Base-by-base conservation (phyloP, 176 grass and related monocot species). In the Rhynchospora pubera region DNA sequence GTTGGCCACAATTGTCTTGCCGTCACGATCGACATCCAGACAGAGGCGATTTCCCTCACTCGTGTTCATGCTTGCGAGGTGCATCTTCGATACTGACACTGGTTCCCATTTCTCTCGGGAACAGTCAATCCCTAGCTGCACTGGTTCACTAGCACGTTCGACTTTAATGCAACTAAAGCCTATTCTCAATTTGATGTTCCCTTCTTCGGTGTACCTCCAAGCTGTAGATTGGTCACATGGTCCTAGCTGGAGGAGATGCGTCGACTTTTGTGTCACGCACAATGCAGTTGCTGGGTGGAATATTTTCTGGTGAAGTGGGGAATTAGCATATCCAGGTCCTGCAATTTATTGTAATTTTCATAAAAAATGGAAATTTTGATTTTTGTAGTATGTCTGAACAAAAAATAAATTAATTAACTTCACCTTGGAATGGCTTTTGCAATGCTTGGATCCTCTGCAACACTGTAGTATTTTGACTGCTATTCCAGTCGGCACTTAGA, bases 1-100 rank as follows among this genome's bases (percentile, higher is more conserved):
- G 71, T 79, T 92, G 50, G 90, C 92, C 3, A 97, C 77, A 53
- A 97, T 77, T 61, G 81, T 94, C 77, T 46, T 81, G 1, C 90
- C 91, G 70, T 94, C 89, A 2, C n/a, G 60, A 62, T 74, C 91
- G 15, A 97, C 88, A 77, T 97, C 91, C 65, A 94, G 85, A 86
- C 94, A 97, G 62, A 94, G 70, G 51, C 74, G n/a, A 44, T 14
- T 79, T 39, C 34, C 28, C 8, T 22, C 45, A 0, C 18, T 12
- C 26, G 10, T 62, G 19, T 34, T 0, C 1, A 82, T 80, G 15
- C 85, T 79, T 6, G 91, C 87, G 24, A 94, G 4, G 83, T 94
- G 92, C 90, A 94, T 88, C 85, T 85, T 91, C 59, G 92, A 94
- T 68, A 84, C 91, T 3, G 92, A 94, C 45, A 92, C 66, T 32